phyloP scores from a whole-genome alignment of 345 rosid species.

The Erucastrum elatum region DNA sequence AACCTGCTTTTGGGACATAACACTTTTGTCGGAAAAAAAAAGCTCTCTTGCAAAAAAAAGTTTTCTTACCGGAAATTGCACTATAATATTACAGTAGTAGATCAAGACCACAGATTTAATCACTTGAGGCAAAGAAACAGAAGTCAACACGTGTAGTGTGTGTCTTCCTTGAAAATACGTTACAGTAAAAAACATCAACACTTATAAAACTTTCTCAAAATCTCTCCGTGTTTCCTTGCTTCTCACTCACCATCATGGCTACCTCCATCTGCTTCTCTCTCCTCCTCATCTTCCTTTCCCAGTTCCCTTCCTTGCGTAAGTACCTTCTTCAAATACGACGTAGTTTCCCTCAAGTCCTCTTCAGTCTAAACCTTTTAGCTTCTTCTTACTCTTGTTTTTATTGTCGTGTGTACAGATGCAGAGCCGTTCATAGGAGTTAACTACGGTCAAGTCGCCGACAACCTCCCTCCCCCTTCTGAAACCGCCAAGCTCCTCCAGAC shows the following conservation, averaged over 20 bases:
- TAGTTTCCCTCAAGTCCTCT: background rate
- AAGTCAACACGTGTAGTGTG: conserved; percentile 34
- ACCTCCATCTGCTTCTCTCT: conserved; percentile 32
- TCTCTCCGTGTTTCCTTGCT: conserved; percentile 1
- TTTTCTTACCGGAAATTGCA: background rate
- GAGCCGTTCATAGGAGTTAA: conserved; percentile 81
- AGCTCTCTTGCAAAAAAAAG: background rate
- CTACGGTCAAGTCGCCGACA: conserved; percentile 89
- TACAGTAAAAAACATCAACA: conserved; percentile 8
- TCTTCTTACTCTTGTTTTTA: conserved; percentile 7
- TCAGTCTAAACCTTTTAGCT: background rate
- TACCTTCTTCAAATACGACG: conserved; percentile 8
- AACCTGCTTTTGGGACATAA: background rate
- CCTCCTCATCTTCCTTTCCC: conserved; percentile 39
- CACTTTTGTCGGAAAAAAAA: background rate
- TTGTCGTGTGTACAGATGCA: conserved; percentile 43
- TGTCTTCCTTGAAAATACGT: background rate
- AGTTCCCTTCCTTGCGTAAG: conserved; percentile 51
- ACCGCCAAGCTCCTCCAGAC: conserved; percentile 84
- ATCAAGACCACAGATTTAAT: conserved; percentile 11
- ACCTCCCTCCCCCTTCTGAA: conserved; percentile 80
- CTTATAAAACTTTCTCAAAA: background rate
- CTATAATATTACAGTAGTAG: background rate
- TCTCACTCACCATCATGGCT: conserved; percentile 38
- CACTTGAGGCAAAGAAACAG: background rate